Base-by-base conservation (phyloP, 495 filamentous ascomycete genomes). In the Bathelium albidoporum region DNA sequence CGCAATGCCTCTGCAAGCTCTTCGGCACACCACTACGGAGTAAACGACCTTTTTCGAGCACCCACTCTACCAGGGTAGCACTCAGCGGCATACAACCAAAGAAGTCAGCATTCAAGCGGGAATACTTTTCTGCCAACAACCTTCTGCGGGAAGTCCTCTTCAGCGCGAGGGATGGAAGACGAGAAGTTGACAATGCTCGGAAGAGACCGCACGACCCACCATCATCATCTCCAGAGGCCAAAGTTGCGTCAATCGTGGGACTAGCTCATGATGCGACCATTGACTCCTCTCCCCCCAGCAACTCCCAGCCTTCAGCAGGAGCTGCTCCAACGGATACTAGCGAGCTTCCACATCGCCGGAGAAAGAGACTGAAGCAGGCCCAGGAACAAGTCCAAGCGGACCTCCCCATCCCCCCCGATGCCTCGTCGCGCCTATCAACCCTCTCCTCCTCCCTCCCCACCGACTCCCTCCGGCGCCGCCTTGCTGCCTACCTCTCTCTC, bases 401-500 rank as follows among this genome's bases (percentile, higher is more conserved):
- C 67, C 5, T 5, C n/a, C 14, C 75, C 41, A 79, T 95, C 12
- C 87, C 92, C 2, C 88, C 80, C 43, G 91, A 97, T 76, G 91
- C 92, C 20, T 95, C 92, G 9, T 87, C 89, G 26, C 82, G 84
- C 63, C 80, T 97, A 45, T 87, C 92, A 10, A 83, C 83, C 31
- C 73, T 83, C 39, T 91, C 92, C 5, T 84, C 87, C 31, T 75
- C 79, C n/a, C 84, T 87, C 32, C 83, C 85, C 1, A 74, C 81
- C 53, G 69, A 77, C 67, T 95, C 93, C 49, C 62, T 95, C 59
- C 85, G 87, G 53, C 88, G 91, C 64, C 81, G 83, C 43, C 67
- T 94, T 59, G 88, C 91, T n/a, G 85, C 90, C 39, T 90, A 88
- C 70, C 87, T 98, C 68, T 89, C 94, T 9, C 87, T 98, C 68